Conservation (phyloP, 2,329 filamentous ascomycete species). For the Trichoderma afroharzianum region DNA sequence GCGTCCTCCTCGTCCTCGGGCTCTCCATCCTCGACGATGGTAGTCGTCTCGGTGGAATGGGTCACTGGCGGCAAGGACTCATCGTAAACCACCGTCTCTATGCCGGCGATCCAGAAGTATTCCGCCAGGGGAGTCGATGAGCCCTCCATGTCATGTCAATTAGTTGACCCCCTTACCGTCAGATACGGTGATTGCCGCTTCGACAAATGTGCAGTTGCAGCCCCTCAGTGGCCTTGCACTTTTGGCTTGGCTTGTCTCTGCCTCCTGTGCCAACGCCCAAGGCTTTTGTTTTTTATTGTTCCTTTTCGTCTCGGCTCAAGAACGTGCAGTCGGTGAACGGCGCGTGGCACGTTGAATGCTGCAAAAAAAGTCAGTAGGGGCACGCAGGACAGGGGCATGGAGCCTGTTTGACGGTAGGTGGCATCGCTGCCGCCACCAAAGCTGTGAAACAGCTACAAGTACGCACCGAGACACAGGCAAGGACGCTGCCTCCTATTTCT, state of each 20-base stretch:
- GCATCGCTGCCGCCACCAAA: slow-evolving; percentile 18
- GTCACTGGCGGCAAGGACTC: slow-evolving; percentile 41
- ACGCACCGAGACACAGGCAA: slow-evolving; percentile 11
- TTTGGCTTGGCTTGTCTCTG: background rate
- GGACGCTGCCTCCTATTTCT: background rate
- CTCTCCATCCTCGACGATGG: slow-evolving; percentile 62
- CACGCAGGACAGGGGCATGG: slow-evolving; percentile 17
- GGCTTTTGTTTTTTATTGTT: background rate
- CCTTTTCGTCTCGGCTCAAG: background rate
- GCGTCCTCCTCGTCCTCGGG: slow-evolving; percentile 55
- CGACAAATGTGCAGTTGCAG: background rate
- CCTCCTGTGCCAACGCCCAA: background rate
- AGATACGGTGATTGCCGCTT: slow-evolving; percentile 10
- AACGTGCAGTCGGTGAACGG: slow-evolving; percentile 16
- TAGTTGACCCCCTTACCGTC: slow-evolving; percentile 26
- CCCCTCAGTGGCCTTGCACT: background rate
- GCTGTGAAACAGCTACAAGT: slow-evolving; percentile 15
- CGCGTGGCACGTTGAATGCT: slow-evolving; percentile 18
- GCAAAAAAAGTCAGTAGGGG: slow-evolving; percentile 17
- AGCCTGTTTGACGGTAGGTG: slow-evolving; percentile 16
- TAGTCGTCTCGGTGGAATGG: slow-evolving; percentile 50
- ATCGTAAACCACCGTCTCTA: slow-evolving; percentile 64
- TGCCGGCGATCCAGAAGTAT: slow-evolving; percentile 73
- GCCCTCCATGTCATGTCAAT: slow-evolving; percentile 54
- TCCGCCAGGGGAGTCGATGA: slow-evolving; percentile 65